phyloP scores from a whole-genome alignment of 176 grass and related monocot species.

The Lolium rigidum region DNA sequence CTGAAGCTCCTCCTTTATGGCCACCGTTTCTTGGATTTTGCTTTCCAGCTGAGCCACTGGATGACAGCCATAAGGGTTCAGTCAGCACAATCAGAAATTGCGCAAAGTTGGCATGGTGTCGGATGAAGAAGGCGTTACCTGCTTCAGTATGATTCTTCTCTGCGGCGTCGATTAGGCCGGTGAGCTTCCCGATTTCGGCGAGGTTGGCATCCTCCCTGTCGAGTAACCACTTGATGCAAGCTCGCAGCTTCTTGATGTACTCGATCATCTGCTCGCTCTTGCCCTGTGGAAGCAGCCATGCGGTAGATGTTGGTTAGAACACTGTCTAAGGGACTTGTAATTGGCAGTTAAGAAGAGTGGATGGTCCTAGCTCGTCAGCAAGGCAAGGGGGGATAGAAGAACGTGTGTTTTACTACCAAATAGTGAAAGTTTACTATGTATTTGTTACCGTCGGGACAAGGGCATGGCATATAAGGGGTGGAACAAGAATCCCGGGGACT shows the following conservation, averaged over 20 bases:
- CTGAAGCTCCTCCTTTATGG: constrained; percentile 52
- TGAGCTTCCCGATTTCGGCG: constrained; percentile 51
- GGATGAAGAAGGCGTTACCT: constrained; percentile 36
- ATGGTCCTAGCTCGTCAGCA: not conserved
- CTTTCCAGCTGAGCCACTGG: constrained; percentile 43
- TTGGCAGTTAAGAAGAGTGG: not conserved
- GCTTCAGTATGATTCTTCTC: constrained; percentile 52
- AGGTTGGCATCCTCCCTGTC: constrained; percentile 62
- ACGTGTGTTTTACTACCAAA: not conserved
- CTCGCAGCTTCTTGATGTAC: constrained; percentile 79
- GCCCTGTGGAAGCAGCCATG: constrained; percentile 36
- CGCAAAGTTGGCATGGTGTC: not conserved
- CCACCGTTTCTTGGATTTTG: constrained; percentile 43
- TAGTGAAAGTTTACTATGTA: not conserved
- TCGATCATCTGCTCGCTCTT: constrained; percentile 83
- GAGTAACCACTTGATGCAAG: constrained; percentile 71
- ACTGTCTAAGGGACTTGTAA: no score
- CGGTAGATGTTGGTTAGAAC: not conserved
- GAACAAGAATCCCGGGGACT: not conserved
- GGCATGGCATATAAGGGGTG: not conserved
- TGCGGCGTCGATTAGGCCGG: constrained; percentile 40
- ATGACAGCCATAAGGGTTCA: constrained; percentile 4
- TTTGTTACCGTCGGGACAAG: not conserved
- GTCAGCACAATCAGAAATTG: not conserved
- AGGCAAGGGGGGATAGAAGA: not conserved